Conservation (phyloP, 176 grass and related monocot genomes). For the Carex scoparia region DNA sequence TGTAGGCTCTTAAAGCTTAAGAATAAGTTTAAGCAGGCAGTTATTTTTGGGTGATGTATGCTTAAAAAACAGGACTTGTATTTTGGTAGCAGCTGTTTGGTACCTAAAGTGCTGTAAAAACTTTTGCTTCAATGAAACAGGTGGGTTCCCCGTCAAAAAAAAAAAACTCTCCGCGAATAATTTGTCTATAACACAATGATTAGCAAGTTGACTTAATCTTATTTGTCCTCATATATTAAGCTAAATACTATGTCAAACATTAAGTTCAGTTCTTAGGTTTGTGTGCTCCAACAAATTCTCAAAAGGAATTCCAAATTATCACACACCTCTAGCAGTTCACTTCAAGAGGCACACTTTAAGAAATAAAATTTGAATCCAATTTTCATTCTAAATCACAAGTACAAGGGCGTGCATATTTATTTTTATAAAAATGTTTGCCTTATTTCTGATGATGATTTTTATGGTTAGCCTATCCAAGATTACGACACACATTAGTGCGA, state of each 20-base stretch:
- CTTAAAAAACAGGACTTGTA: no score
- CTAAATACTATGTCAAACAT: not conserved
- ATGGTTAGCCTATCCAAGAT: not conserved
- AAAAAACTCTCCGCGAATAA: not conserved
- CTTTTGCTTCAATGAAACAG: no score
- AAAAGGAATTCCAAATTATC: not conserved
- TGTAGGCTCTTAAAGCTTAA: no score
- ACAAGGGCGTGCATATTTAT: not conserved
- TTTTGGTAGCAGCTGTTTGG: no score
- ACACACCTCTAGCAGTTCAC: no score
- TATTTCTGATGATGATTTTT: not conserved
- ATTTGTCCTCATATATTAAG: not conserved
- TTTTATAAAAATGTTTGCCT: not conserved
- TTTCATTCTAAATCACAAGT: not conserved
- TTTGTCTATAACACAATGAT: not conserved
- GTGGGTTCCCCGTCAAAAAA: no score
- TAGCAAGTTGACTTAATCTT: not conserved
- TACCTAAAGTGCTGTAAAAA: no score
- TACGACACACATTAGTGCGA: not conserved
- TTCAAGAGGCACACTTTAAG: not conserved
- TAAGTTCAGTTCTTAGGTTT: constrained; percentile 1
- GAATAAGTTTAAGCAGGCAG: no score
- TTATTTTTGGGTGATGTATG: no score
- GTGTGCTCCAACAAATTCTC: not conserved
- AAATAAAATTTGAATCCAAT: not conserved